phyloP scores from a whole-genome alignment of 129 eudicot genomes.

The Artemisia tridentata region DNA sequence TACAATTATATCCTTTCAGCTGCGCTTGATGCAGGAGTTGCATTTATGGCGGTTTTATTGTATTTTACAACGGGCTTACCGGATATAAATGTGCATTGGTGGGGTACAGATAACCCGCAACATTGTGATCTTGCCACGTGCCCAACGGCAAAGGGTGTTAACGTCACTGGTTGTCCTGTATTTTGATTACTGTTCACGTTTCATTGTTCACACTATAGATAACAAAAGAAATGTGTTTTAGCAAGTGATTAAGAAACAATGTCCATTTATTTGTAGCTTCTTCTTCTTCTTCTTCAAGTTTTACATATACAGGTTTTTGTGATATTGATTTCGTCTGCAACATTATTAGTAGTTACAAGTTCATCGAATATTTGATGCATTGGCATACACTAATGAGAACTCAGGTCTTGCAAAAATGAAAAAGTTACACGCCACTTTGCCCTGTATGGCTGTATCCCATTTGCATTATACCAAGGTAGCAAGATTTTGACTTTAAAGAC shows the following conservation, averaged over 20 bases:
- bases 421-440: too few relatives aligned
- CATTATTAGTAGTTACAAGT: too few relatives aligned
- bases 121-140: constrained; percentile 67
- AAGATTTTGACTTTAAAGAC: too few relatives aligned
- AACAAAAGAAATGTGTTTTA: not conserved
- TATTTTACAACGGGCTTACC: constrained; percentile 52
- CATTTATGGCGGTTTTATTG: constrained; percentile 77
- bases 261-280: constrained; percentile 5
- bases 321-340: too few relatives aligned
- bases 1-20: constrained; percentile 86
- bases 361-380: too few relatives aligned
- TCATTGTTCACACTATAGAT: not conserved
- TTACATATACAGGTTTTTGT: too few relatives aligned
- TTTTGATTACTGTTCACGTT: constrained; percentile 28
- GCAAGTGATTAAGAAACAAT: not conserved
- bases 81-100: constrained; percentile 46
- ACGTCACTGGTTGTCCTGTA: constrained; percentile 55
- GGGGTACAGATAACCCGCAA: constrained; percentile 59
- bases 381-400: too few relatives aligned
- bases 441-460: too few relatives aligned
- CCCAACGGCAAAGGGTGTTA: constrained; percentile 63
- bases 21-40: constrained; percentile 84
- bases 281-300: too few relatives aligned
- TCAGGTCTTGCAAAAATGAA: too few relatives aligned
- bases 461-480: too few relatives aligned